Base-by-base conservation (phyloP, 345 rosid genomes). In the Melaleuca alternifolia region DNA sequence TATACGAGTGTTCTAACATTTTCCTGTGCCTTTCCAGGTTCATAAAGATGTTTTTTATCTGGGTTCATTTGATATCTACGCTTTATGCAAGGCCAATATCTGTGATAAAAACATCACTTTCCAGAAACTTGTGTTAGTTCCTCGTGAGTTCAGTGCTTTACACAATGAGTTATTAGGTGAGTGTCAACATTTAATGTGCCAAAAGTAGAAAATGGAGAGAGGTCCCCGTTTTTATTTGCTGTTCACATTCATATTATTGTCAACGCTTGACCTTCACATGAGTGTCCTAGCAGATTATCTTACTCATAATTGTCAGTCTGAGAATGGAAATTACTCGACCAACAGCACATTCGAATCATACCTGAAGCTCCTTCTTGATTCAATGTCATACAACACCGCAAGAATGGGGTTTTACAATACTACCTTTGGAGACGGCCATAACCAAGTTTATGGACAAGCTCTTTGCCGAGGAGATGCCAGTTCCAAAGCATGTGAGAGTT, bases 381-480 rank as follows among this genome's bases (percentile, higher is more conserved):
- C 57, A 5, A 51, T 89, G 54, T 6, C 87, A 8, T 61, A 89
- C 46, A 77, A 48, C 18, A 88, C 88, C 8, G 79, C 91, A 50
- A 30, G 7, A 65, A 46, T 83, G 11, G 91, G 89, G 46, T 91
- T 91, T 87, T 82, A 85, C 54, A 54, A 77, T 37, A 83, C 71
- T 9, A 84, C 75, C 1, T 3, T 50, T 18, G 92, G 91, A 54
- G 86, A 89, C 28, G 10, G 11, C 15, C 62, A n/a, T 11, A 21
- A 85, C 44, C 83, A 14, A 81, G 88, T 89, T 82, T 48, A 89
- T 33, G 91, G 91, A 23, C 89, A 87, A 81, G 90, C 90, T 6
- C 82, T 89, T 33, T 91, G 92, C 65, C 86, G 91, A 54, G 92
- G 91, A 6, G 92, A 89, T 51, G 86, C 81, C 52, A 83, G 71